Conservation (phyloP, 345 rosid species). For the Syzygium aromaticum region DNA sequence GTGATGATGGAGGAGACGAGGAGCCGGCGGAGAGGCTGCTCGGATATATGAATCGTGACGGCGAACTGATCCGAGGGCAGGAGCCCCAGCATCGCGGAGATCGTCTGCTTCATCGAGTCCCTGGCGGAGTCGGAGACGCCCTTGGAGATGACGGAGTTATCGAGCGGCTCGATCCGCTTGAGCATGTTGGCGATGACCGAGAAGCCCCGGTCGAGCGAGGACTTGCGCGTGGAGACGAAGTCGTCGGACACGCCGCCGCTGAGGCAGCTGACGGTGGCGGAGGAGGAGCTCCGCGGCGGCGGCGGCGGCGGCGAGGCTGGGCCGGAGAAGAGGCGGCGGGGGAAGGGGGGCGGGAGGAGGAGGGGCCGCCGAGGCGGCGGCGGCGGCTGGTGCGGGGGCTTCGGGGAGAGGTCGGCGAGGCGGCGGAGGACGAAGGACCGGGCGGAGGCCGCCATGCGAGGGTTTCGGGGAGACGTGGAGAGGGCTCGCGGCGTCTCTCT, state of each 20-base stretch:
- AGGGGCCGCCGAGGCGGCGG: neutral
- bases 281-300: slow-evolving; percentile 13
- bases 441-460: slow-evolving; percentile 4
- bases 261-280: slow-evolving; percentile 38
- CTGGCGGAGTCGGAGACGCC: slow-evolving; percentile 76
- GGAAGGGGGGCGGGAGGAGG: neutral
- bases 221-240: slow-evolving; percentile 63
- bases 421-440: neutral
- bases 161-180: slow-evolving; percentile 70
- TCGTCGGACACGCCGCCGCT: slow-evolving; percentile 70
- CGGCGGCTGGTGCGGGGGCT: neutral
- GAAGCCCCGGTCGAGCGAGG: slow-evolving; percentile 60
- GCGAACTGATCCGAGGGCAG: slow-evolving; percentile 82
- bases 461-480: neutral
- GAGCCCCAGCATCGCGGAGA: slow-evolving; percentile 83
- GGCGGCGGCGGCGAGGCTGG: slow-evolving; percentile 7
- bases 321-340: neutral
- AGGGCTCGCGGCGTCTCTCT: neutral
- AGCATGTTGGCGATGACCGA: slow-evolving; percentile 76
- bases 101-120: slow-evolving; percentile 92
- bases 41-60: slow-evolving; percentile 47
- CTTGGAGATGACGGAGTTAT: slow-evolving; percentile 65
- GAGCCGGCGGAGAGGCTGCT: slow-evolving; percentile 57
- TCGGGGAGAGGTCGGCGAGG: neutral
- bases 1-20: slow-evolving; percentile 76